Evolutionary conservation across 2,329 filamentous ascomycete genomes (phyloP).

Genomic region (Fusarium sp.): DNA sequence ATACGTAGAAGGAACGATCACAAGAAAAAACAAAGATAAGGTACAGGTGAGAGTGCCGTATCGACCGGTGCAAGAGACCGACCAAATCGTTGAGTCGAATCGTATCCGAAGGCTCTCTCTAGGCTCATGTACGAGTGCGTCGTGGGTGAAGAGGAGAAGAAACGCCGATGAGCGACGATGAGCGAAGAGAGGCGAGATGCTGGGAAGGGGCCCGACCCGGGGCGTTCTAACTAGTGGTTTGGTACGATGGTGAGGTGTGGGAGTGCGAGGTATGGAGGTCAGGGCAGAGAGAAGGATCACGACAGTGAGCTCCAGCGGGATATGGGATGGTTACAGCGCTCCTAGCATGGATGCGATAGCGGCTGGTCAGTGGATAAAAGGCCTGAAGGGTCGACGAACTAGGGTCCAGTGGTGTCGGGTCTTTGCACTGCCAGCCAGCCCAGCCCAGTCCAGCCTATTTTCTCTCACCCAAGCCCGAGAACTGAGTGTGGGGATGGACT

Average conservation of each 20-base stretch:
- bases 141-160: constrained; percentile 39
- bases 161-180: constrained; percentile 38
- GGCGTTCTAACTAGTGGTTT: constrained; percentile 37
- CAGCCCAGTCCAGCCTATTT: constrained; percentile 6
- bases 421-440: no score
- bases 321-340: constrained; percentile 11
- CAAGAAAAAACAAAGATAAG: constrained; percentile 22
- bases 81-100: constrained; percentile 36
- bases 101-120: constrained; percentile 29
- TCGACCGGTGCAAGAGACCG: constrained; percentile 40
- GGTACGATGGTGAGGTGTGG: constrained; percentile 34
- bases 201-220: constrained; percentile 34
- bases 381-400: constrained; percentile 7
- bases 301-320: constrained; percentile 6
- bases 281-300: constrained; percentile 6
- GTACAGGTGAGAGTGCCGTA: constrained; percentile 31
- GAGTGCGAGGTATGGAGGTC: constrained; percentile 37
- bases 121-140: constrained; percentile 25
- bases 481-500: constrained; percentile 27
- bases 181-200: constrained; percentile 44
- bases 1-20: constrained; percentile 31
- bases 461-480: constrained; percentile 1
- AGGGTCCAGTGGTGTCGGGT: no score
- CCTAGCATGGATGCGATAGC: constrained; percentile 16
- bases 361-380: constrained; percentile 9